Evolutionary conservation across 306 rosid genomes (phyloP).

Genomic region (Bauhinia variegata): DNA sequence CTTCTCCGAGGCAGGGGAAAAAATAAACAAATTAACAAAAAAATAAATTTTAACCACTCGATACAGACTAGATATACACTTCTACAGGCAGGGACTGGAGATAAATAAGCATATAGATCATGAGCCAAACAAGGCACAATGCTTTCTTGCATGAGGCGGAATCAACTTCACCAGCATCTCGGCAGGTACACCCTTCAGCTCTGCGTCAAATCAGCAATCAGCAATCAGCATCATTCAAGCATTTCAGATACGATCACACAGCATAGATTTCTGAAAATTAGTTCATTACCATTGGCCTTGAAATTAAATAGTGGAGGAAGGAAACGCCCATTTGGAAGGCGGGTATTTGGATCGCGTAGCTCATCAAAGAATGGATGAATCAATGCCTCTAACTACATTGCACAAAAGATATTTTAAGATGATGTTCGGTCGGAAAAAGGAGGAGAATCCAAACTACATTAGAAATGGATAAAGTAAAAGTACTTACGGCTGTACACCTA

Average conservation of each 20-base stretch:
- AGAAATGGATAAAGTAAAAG: neutral
- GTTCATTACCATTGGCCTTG: slow-evolving; percentile 71
- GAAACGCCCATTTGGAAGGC: slow-evolving; percentile 84
- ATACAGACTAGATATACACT: slow-evolving; percentile 39
- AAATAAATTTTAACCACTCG: slow-evolving; percentile 40
- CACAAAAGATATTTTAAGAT: slow-evolving; percentile 7
- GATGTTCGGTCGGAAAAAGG: neutral
- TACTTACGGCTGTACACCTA: slow-evolving; percentile 88
- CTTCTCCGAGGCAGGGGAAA: slow-evolving; percentile 33
- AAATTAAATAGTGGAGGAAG: slow-evolving; percentile 91
- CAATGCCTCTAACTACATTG: slow-evolving; percentile 79
- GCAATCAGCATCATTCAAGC: slow-evolving; percentile 1
- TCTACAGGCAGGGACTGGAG: slow-evolving; percentile 40
- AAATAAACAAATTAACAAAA: slow-evolving; percentile 41
- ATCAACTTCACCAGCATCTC: slow-evolving; percentile 81
- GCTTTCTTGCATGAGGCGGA: slow-evolving; percentile 85
- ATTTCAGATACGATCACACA: neutral
- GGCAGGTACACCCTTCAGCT: slow-evolving; percentile 72
- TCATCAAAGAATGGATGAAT: slow-evolving; percentile 88
- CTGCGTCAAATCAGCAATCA: slow-evolving; percentile 49
- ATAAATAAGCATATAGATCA: slow-evolving; percentile 44
- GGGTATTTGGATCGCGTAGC: slow-evolving; percentile 80
- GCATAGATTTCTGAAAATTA: slow-evolving; percentile 1
- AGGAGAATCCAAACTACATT: neutral
- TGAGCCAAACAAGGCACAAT: slow-evolving; percentile 67